Conservation (phyloP, 1,139 yeast genomes). For the Yamadazyma dendronema region DNA sequence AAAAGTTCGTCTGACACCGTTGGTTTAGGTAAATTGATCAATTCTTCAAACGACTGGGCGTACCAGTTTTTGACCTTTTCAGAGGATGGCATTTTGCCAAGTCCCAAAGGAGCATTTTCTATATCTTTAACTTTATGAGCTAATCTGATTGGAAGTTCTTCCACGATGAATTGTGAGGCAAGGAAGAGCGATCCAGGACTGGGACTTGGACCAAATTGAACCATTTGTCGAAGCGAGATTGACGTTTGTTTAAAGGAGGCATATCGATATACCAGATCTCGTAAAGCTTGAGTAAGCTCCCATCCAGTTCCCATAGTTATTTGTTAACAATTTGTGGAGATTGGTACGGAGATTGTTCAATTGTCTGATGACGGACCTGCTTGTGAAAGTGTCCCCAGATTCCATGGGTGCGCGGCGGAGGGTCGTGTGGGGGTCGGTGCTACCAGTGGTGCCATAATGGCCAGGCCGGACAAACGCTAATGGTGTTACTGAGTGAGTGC, state of each 20-base stretch:
- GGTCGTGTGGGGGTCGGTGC: neutral
- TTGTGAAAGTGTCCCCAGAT: neutral
- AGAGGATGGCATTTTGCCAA: slow-evolving; percentile 72
- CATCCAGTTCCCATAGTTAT: slow-evolving; percentile 43
- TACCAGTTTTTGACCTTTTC: slow-evolving; percentile 83
- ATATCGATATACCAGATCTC: slow-evolving; percentile 48
- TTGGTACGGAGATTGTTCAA: too few species aligned
- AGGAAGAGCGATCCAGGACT: slow-evolving; percentile 76
- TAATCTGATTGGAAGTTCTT: slow-evolving; percentile 82
- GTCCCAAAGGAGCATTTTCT: slow-evolving; percentile 75
- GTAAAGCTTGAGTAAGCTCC: slow-evolving; percentile 41
- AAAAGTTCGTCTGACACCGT: slow-evolving; percentile 37
- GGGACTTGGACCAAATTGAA: slow-evolving; percentile 83
- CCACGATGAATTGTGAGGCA: slow-evolving; percentile 83
- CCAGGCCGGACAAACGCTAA: too few species aligned
- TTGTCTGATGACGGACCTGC: neutral
- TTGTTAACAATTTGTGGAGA: neutral
- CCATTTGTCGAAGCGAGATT: slow-evolving; percentile 84
- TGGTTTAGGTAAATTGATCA: slow-evolving; percentile 58
- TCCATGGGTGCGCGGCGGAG: neutral
- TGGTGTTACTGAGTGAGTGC: too few species aligned
- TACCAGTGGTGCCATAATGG: neutral
- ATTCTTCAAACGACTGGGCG: slow-evolving; percentile 85
- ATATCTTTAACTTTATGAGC: slow-evolving; percentile 86
- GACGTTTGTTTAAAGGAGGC: slow-evolving; percentile 83